Evolutionary conservation across 257 asterid species (phyloP).

Genomic region (Capsicum chinense): DNA sequence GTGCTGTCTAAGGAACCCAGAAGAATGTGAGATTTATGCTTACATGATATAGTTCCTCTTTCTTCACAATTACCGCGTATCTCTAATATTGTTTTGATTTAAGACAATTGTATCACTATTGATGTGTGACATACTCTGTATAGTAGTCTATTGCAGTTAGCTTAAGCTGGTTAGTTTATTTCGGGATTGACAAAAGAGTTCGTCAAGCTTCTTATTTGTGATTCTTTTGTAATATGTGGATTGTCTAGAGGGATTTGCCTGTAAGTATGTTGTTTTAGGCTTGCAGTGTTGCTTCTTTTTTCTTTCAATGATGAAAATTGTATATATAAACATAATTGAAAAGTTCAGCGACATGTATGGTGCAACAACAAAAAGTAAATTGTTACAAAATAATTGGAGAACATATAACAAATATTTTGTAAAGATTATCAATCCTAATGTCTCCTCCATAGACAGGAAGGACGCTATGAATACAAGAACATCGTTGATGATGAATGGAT

Average conservation of each 20-base stretch:
- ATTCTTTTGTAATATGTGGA: constrained; percentile 44
- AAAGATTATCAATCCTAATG: neutral
- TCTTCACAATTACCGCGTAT: no score
- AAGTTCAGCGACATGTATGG: neutral
- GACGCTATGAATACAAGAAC: constrained; percentile 86
- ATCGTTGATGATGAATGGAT: constrained; percentile 81
- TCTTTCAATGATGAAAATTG: neutral
- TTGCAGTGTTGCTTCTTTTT: neutral
- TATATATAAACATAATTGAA: neutral
- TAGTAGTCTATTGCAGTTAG: no score
- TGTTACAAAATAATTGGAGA: neutral
- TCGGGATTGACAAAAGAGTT: no score
- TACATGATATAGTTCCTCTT: no score
- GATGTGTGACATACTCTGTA: no score
- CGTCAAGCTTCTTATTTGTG: no score
- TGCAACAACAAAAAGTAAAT: neutral
- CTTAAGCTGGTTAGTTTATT: no score
- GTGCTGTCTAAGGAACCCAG: no score
- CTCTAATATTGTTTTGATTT: no score
- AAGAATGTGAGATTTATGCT: no score
- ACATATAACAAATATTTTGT: neutral
- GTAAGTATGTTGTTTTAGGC: constrained; percentile 49
- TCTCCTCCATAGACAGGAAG: constrained; percentile 64
- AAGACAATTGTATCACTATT: no score
- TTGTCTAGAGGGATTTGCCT: constrained; percentile 67